Conservation (phyloP, 2,329 filamentous ascomycete genomes). For the Akanthomyces uredinophilus region DNA sequence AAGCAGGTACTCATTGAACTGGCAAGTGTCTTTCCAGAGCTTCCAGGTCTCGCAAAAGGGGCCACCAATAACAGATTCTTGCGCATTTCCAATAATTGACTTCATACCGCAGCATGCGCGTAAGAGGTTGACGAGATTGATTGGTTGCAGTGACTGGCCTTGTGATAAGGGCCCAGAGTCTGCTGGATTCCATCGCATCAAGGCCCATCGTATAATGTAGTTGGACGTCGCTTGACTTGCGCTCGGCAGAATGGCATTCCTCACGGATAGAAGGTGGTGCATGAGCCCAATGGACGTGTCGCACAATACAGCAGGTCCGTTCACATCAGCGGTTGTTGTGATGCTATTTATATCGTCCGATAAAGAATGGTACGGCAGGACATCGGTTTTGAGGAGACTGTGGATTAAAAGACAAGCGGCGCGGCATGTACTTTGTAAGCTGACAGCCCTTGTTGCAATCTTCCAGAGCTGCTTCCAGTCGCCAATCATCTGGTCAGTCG, state of each 20-base stretch:
- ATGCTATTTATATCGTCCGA: slow-evolving; percentile 68
- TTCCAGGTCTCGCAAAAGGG: slow-evolving; percentile 45
- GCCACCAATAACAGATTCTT: slow-evolving; percentile 40
- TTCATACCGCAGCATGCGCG: slow-evolving; percentile 58
- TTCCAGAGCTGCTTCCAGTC: slow-evolving; percentile 75
- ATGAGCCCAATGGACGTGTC: slow-evolving; percentile 76
- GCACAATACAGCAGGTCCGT: slow-evolving; percentile 71
- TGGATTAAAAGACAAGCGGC: slow-evolving; percentile 71
- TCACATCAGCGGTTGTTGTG: slow-evolving; percentile 71
- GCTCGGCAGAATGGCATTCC: slow-evolving; percentile 63
- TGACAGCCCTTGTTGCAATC: slow-evolving; percentile 63
- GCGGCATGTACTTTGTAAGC: slow-evolving; percentile 65
- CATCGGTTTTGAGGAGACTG: slow-evolving; percentile 56
- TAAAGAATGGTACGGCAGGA: slow-evolving; percentile 64
- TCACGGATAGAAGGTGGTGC: slow-evolving; percentile 60
- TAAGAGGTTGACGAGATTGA: slow-evolving; percentile 65
- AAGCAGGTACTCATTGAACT: slow-evolving; percentile 50
- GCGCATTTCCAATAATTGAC: slow-evolving; percentile 26
- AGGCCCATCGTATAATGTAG: slow-evolving; percentile 75
- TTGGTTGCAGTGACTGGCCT: slow-evolving; percentile 51
- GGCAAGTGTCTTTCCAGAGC: slow-evolving; percentile 36
- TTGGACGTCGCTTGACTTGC: slow-evolving; percentile 63
- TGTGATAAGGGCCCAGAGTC: background rate
- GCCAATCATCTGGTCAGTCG: slow-evolving; percentile 31
- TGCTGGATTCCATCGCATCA: slow-evolving; percentile 72